These are phyloP conservation scores for Vanrija humicola DNA, from an alignment of 1,284 basidiomycete species.

Conservation along the genomic window DNA sequence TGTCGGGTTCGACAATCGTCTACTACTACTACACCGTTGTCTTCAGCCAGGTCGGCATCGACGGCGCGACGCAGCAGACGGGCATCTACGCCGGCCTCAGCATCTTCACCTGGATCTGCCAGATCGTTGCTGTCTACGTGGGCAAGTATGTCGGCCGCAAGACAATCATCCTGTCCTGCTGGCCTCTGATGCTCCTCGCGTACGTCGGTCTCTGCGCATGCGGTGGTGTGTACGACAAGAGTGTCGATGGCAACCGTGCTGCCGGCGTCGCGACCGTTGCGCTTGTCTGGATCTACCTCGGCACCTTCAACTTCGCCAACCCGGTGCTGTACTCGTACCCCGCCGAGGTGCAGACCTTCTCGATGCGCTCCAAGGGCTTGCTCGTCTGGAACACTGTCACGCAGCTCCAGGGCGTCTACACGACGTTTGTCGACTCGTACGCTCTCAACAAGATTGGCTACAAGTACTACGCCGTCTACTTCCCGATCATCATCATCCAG, in stretches of 20 bases:
- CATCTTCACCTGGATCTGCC: conserved; percentile 47
- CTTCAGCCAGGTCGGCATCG: conserved; percentile 47
- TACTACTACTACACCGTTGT: conserved; percentile 49
- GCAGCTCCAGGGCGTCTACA: conserved; percentile 30
- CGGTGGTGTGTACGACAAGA: conserved; percentile 37
- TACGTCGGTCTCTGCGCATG: conserved; percentile 43
- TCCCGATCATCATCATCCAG: conserved; percentile 32
- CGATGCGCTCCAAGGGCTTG: conserved; percentile 48
- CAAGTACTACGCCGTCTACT: conserved; percentile 40
- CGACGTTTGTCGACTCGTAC: conserved; percentile 40
- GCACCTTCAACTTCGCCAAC: conserved; percentile 46
- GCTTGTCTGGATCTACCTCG: conserved; percentile 49
- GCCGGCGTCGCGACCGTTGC: conserved; percentile 44
- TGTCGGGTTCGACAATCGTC: conserved; percentile 42
- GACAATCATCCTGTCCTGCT: conserved; percentile 42
- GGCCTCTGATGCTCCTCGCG: conserved; percentile 42
- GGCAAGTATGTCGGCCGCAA: conserved; percentile 41
- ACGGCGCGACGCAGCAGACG: conserved; percentile 44
- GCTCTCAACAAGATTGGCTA: conserved; percentile 46
- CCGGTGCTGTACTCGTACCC: conserved; percentile 45
- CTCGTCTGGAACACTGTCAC: conserved; percentile 48
- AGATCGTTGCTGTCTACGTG: conserved; percentile 38
- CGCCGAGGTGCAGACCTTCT: conserved; percentile 48
- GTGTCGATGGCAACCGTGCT: conserved; percentile 21
- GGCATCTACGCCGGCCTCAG: conserved; percentile 48